Evolutionary conservation across 495 filamentous ascomycete genomes (phyloP).

Genomic region (Talaromyces liani): DNA sequence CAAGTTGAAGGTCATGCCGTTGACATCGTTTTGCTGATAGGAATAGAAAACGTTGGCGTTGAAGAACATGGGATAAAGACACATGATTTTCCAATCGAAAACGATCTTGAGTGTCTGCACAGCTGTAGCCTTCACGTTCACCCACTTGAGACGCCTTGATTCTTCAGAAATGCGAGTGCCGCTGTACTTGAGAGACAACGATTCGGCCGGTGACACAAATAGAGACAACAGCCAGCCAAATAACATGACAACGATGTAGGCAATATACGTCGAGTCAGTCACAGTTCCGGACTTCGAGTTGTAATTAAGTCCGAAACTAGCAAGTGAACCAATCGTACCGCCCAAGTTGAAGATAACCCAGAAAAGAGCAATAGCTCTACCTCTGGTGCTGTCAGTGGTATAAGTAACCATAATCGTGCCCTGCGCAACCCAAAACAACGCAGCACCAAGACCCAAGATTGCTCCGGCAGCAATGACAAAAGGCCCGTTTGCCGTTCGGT

Average conservation of each 20-base stretch:
- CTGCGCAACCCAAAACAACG: slow-evolving; percentile 46
- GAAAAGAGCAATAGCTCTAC: slow-evolving; percentile 42
- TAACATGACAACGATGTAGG: slow-evolving; percentile 37
- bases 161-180: neutral
- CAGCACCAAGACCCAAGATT: slow-evolving; percentile 41
- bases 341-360: slow-evolving; percentile 51
- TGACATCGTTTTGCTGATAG: slow-evolving; percentile 55
- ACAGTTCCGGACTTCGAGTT: slow-evolving; percentile 35
- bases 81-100: slow-evolving; percentile 32
- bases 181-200: neutral
- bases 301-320: slow-evolving; percentile 40
- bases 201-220: slow-evolving; percentile 35
- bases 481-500: slow-evolving; percentile 50
- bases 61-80: slow-evolving; percentile 45
- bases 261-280: slow-evolving; percentile 41
- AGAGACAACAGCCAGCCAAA: slow-evolving; percentile 43
- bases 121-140: neutral
- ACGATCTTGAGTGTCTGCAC: neutral
- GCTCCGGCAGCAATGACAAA: slow-evolving; percentile 62
- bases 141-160: neutral
- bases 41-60: slow-evolving; percentile 76
- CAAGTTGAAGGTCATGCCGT: slow-evolving; percentile 41
- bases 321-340: slow-evolving; percentile 39
- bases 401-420: slow-evolving; percentile 50
- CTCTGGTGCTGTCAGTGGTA: slow-evolving; percentile 38